Evolutionary conservation across 371 early-diverging fungal species (phyloP).

Genomic region (Mortierella sp.): DNA sequence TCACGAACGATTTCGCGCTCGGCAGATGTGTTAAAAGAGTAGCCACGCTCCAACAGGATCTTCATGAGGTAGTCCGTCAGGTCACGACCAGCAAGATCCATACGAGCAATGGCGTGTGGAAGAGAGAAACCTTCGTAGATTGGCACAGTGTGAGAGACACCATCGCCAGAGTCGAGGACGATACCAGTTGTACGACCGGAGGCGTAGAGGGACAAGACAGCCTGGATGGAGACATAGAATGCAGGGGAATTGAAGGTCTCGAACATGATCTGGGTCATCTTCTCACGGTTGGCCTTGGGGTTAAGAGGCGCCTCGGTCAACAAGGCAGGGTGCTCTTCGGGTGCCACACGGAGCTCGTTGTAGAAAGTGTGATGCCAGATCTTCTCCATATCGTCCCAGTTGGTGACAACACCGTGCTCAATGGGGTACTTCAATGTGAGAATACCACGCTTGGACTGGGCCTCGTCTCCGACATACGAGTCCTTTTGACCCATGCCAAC

Average conservation of each 20-base stretch:
- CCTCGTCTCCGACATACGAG: slow-evolving; percentile 91
- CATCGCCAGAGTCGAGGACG: slow-evolving; percentile 94
- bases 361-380: slow-evolving; percentile 96
- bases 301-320: slow-evolving; percentile 96
- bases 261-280: slow-evolving; percentile 94
- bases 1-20: slow-evolving; percentile 94
- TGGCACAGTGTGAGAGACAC: slow-evolving; percentile 94
- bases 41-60: slow-evolving; percentile 88
- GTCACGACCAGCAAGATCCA: slow-evolving; percentile 94
- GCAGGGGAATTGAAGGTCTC: slow-evolving; percentile 98
- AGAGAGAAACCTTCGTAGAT: slow-evolving; percentile 97
- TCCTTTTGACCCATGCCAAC: slow-evolving; percentile 97
- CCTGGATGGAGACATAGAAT: slow-evolving; percentile 93
- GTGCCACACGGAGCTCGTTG: slow-evolving; percentile 92
- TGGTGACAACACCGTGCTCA: slow-evolving; percentile 94
- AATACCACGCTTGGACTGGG: slow-evolving; percentile 93
- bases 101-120: slow-evolving; percentile 90
- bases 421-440: slow-evolving; percentile 93
- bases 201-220: slow-evolving; percentile 90
- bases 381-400: slow-evolving; percentile 98
- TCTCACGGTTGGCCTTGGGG: slow-evolving; percentile 89
- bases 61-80: slow-evolving; percentile 90
- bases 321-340: slow-evolving; percentile 97
- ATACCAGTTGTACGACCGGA: slow-evolving; percentile 97
- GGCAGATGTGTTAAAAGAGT: slow-evolving; percentile 88